Percentiles rank a stretch among this genome's conserved stretches.
phyloP scores from a whole-genome alignment of 331 rosid genomes.

The Malus hybrid region DNA sequence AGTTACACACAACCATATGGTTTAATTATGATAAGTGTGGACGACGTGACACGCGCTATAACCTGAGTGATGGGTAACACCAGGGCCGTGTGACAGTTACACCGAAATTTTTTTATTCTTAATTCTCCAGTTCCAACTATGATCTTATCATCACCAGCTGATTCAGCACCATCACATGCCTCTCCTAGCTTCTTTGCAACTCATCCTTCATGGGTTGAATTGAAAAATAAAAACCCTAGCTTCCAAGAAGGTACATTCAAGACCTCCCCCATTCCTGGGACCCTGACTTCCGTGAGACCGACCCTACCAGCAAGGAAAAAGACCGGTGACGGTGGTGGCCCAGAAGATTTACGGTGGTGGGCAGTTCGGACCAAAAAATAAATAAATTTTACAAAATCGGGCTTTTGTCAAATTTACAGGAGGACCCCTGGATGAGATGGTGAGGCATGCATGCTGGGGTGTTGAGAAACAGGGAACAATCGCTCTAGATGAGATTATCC shows the following conservation, averaged over 20 bases:
- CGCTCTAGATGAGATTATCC: neutral
- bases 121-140: neutral
- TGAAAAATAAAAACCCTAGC: neutral
- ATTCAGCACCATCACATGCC: neutral
- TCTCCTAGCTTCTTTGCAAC: conserved; percentile 5
- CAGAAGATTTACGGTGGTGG: conserved; percentile 4
- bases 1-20: too few relatives aligned
- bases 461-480: conserved; percentile 5
- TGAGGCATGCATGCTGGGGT: neutral
- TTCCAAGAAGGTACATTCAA: neutral
- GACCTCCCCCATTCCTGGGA: neutral
- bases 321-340: neutral
- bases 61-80: too few relatives aligned
- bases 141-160: neutral
- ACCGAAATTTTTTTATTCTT: too few relatives aligned
- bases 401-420: neutral
- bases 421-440: neutral
- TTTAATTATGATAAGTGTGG: too few relatives aligned
- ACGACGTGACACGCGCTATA: too few relatives aligned
- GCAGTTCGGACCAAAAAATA: neutral
- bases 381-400: neutral
- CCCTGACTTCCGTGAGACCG: neutral
- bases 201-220: neutral
- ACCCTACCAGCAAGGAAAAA: neutral
- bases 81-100: too few relatives aligned